Evolutionary conservation across 2,329 filamentous ascomycete species (phyloP).

Genomic region (Endoconidiophora laricicola): DNA sequence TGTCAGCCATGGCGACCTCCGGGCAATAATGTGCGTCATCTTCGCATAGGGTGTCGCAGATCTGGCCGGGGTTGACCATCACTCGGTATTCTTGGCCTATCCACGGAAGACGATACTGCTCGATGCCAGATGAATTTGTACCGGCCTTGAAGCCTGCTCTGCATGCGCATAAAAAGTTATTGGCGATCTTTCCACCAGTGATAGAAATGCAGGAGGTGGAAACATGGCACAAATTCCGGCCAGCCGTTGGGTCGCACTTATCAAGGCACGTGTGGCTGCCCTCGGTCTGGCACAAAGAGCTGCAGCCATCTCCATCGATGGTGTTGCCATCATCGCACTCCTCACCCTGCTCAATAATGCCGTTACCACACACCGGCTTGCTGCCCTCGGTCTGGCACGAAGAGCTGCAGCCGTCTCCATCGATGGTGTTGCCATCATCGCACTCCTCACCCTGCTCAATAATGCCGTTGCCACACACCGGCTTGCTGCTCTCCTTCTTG

Average conservation of each 20-base stretch:
- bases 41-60: neutral
- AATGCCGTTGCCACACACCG: neutral
- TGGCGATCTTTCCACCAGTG: neutral
- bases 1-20: neutral
- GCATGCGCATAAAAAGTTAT: slow-evolving; percentile 2
- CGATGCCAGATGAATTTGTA: too few relatives aligned
- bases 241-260: neutral
- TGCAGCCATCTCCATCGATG: neutral
- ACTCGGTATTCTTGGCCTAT: neutral
- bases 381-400: neutral
- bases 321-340: neutral
- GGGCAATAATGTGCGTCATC: neutral
- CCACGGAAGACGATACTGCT: slow-evolving; percentile 4
- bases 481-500: neutral
- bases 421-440: neutral
- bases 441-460: neutral
- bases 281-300: neutral
- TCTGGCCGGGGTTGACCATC: neutral
- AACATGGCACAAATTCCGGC: neutral
- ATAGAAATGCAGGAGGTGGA: slow-evolving; percentile 1
- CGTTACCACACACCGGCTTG: neutral
- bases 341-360: neutral
- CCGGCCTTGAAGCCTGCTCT: slow-evolving; percentile 2
- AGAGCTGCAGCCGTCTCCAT: neutral
- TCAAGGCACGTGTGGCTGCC: neutral